Base-by-base conservation (phyloP, 1,139 yeast species). In the Debaryomyces sp. region DNA sequence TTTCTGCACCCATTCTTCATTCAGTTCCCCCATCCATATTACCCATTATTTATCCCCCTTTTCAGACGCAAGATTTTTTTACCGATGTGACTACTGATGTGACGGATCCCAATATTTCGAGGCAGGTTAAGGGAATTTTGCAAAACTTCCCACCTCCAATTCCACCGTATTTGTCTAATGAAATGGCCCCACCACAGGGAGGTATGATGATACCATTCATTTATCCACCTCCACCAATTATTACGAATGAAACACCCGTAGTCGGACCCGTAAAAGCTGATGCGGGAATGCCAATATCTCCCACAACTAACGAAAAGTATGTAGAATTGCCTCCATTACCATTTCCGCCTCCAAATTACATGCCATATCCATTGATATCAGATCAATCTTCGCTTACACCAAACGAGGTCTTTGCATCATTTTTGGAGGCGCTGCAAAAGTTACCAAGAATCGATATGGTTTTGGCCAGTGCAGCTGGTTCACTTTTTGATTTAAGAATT, bases 401-500 rank as follows among this genome's bases (percentile, higher is more conserved):
- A 0, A 53, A 51, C 12, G 77, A 73, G 24, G 77, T 75, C 10
- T 73, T 76, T 50, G 54, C 58, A 3, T 63, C 67, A 22, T 66
- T 75, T 46, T 51, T 75, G 27, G 73, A 71, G 30, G 81, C 80
- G 5, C 68, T 67, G 53, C 63, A 66, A 26, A 50, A 64, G 26
- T 59, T 75, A 30, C 80, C 80, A 1, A 58, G 79, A 34, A 66
- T 68, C 8, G 80, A 76, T 51, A 76, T 76, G 81, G 79, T 75
- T 18, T 64, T 74, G 18, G 81, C 81, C 7, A 73, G 79, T 57
- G 81, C 80, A 6, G 80, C 81, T 0, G 80, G 80, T 2, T 68
- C 78, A 18, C 66, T 76, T 39, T 66, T 63, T 52, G 80, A 75
- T 45, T 61, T 75, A 51, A 62, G 60, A 46, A 39, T 55, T 6